phyloP scores from a whole-genome alignment of 768 basidiomycete genomes.

The Collybiopsis confluens region DNA sequence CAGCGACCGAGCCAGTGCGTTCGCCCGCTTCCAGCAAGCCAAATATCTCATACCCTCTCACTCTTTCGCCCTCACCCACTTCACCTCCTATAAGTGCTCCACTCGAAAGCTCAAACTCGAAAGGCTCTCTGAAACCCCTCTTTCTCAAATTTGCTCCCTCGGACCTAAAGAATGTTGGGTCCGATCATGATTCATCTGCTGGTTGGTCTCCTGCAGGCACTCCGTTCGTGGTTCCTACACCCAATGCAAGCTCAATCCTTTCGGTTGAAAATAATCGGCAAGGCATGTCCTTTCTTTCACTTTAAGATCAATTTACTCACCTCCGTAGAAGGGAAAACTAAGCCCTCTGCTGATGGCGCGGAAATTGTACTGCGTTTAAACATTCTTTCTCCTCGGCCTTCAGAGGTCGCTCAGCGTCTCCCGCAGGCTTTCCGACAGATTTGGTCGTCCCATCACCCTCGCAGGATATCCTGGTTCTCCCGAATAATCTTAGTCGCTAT shows the following conservation, averaged over 20 bases:
- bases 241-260: conserved; percentile 10
- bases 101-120: background rate
- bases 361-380: background rate
- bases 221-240: conserved; percentile 19
- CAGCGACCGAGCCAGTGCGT: conserved; percentile 7
- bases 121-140: conserved; percentile 5
- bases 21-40: conserved; percentile 9
- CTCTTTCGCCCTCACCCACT: conserved; percentile 10
- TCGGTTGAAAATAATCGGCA: conserved; percentile 2
- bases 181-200: conserved; percentile 11
- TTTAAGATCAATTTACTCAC: background rate
- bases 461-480: background rate
- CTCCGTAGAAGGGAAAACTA: background rate
- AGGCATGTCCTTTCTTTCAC: background rate
- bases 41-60: conserved; percentile 10
- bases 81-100: conserved; percentile 6
- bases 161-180: background rate
- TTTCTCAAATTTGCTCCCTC: background rate
- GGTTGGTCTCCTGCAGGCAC: conserved; percentile 14
- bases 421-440: conserved; percentile 2
- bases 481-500: conserved; percentile 7
- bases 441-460: conserved; percentile 12
- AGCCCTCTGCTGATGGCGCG: background rate
- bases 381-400: background rate
- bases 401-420: background rate